Evolutionary conservation across 2,329 filamentous ascomycete genomes (phyloP), one percentile per base, ranked within the genome.

Genomic region (Sclerotinia glacialis): DNA sequence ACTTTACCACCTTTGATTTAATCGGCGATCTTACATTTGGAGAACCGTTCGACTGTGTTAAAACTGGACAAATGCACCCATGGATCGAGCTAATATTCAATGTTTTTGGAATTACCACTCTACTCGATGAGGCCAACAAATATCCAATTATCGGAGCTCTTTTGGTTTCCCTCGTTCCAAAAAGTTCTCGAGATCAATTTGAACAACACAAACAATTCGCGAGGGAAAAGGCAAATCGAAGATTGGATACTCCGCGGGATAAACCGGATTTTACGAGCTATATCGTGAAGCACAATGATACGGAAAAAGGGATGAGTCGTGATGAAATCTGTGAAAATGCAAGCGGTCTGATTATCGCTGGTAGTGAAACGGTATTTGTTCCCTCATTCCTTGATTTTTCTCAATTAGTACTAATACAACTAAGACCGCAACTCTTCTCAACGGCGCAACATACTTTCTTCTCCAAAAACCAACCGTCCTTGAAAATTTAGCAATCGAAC

Each of bases 11-110:
- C 1, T 79, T 80, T 68, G 78, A 79, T 67, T 71, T 79, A 31
- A 76, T 79, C 49, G 78, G 79, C 21, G 80, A 81, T 65, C 74
- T 82, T 47, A 75, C 80, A 0, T 82, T 81, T 68, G 80, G 79
- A 18, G 77, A 80, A 66, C 76, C 77, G 0, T 80, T 79, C 68
- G 71, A 70, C 18, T 76, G 73, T 67, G 68, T 79, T 11, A 68
- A 76, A 40, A 68, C 46, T 21, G 44, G 50, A 18, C 42, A 59
- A 18, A 34, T 56, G 8, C 28, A 69, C 54, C 46, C 47, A 4
- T 58, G 58, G 59, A 65, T 60, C 4, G 11, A 23, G 16, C n/a
- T 42, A 3, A 44, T 59, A 8, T 34, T 69, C 9, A 31, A 2
- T 23, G 14, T 53, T 23, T 26, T 69, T 3, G 52, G 64, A 18